Conservation (phyloP, 2,329 filamentous ascomycete species). For the Verticillium albo-atrum region DNA sequence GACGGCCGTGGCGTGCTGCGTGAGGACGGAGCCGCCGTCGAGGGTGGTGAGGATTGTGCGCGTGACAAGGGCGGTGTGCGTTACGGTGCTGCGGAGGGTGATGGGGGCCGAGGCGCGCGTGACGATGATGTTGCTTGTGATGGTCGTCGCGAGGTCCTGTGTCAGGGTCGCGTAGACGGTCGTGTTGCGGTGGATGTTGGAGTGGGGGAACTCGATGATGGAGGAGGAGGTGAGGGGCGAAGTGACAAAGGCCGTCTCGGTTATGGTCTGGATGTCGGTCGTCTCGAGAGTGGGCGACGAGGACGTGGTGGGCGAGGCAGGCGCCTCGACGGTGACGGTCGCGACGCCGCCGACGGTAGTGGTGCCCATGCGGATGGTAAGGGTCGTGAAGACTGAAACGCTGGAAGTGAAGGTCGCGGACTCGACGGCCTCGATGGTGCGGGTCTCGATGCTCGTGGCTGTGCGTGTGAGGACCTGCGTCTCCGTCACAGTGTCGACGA, state of each 20-base stretch:
- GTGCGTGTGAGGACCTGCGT: constrained; percentile 6
- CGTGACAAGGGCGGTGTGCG: constrained; percentile 8
- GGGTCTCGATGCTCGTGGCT: neutral
- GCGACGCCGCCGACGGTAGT: constrained; percentile 4
- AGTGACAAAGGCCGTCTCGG: neutral
- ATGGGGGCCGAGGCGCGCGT: constrained; percentile 2
- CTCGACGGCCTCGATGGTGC: neutral
- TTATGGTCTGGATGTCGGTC: constrained; percentile 3
- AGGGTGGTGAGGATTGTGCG: constrained; percentile 19
- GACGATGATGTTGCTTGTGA: neutral
- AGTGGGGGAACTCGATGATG: neutral
- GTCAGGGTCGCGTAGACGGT: neutral
- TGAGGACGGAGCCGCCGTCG: constrained; percentile 21
- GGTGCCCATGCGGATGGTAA: constrained; percentile 4
- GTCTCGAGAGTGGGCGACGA: neutral
- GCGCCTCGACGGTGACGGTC: constrained; percentile 1
- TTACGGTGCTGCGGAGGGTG: constrained; percentile 4
- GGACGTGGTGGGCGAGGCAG: neutral
- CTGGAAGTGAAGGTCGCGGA: neutral
- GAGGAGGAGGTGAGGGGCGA: neutral
- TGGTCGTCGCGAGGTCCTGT: neutral
- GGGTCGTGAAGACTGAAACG: constrained; percentile 2
- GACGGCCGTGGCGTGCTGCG: constrained; percentile 15
- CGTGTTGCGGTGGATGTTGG: neutral
- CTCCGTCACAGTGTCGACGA: neutral